Percentiles rank a stretch among this genome's conserved stretches.
These are phyloP conservation scores for Aureobasidium sp. DNA, from an alignment of 2,329 filamentous ascomycete species.

Conservation along the genomic window DNA sequence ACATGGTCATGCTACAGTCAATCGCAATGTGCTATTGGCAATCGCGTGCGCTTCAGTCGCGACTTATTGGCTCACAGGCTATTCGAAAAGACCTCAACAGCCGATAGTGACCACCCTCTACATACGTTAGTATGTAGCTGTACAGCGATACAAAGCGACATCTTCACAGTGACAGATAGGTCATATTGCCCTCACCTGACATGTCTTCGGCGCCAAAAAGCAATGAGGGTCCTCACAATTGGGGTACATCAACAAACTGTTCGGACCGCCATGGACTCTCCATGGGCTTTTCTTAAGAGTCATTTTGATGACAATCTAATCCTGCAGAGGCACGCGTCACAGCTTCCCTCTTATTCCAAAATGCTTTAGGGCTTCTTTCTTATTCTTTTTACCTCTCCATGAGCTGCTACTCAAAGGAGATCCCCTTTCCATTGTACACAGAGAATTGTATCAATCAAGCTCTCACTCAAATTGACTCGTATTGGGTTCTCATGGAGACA, in stretches of 20 bases:
- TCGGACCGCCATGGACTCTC: not conserved
- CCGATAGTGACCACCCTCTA: not conserved
- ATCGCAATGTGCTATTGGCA: not conserved
- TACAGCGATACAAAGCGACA: not conserved
- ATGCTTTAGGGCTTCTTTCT: no score
- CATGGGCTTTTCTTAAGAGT: not conserved
- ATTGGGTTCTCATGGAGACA: not conserved
- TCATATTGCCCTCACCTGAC: not conserved
- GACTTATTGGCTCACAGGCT: not conserved
- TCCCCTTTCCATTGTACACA: not conserved
- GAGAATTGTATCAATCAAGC: not conserved
- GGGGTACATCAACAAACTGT: not conserved
- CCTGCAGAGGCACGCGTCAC: not conserved
- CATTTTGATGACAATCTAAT: not conserved
- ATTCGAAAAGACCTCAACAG: not conserved
- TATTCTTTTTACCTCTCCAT: no score
- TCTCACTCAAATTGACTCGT: not conserved
- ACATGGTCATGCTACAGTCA: not conserved
- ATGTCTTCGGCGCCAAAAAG: not conserved
- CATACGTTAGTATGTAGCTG: not conserved
- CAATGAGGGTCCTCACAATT: not conserved
- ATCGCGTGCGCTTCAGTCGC: not conserved
- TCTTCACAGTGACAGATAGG: not conserved
- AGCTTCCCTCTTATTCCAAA: no score
- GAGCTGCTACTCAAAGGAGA: no score